These are phyloP conservation scores for Xylaria sp. DNA, from an alignment of 495 filamentous ascomycete species.

Conservation along the genomic window DNA sequence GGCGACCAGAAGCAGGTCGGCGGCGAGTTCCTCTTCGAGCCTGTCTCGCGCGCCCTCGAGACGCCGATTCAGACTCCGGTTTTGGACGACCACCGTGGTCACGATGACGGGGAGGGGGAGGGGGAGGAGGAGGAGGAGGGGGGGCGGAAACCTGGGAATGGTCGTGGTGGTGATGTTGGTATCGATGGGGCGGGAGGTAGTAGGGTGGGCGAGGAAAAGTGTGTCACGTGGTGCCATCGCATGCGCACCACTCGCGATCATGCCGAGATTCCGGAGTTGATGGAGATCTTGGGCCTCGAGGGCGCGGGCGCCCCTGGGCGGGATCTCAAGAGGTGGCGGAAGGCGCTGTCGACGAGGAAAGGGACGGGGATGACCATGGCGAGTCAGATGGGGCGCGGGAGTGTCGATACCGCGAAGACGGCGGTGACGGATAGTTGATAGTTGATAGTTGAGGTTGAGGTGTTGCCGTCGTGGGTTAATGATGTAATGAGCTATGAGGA, in stretches of 20 bases:
- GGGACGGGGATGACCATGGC: constrained; percentile 53
- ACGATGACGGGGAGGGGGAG: too few species aligned
- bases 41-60: constrained; percentile 37
- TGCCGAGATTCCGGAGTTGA: constrained; percentile 68
- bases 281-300: constrained; percentile 67
- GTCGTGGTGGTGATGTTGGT: constrained; percentile 18
- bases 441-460: neutral
- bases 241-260: constrained; percentile 86
- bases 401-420: constrained; percentile 30
- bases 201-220: constrained; percentile 53
- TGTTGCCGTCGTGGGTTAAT: neutral
- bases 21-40: constrained; percentile 84
- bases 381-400: constrained; percentile 48
- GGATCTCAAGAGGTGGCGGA: constrained; percentile 52
- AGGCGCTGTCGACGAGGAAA: constrained; percentile 52
- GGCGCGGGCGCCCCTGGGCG: constrained; percentile 45
- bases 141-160: too few species aligned
- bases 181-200: constrained; percentile 20
- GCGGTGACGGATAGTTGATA: neutral
- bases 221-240: constrained; percentile 79
- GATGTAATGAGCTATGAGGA: constrained; percentile 1
- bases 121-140: constrained; percentile 30
- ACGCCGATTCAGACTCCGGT: constrained; percentile 44
- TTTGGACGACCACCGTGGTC: too few species aligned
- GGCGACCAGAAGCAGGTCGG: constrained; percentile 77